Base-by-base conservation (phyloP, 2,329 filamentous ascomycete genomes). In the Zymoseptoria ardabiliae region DNA sequence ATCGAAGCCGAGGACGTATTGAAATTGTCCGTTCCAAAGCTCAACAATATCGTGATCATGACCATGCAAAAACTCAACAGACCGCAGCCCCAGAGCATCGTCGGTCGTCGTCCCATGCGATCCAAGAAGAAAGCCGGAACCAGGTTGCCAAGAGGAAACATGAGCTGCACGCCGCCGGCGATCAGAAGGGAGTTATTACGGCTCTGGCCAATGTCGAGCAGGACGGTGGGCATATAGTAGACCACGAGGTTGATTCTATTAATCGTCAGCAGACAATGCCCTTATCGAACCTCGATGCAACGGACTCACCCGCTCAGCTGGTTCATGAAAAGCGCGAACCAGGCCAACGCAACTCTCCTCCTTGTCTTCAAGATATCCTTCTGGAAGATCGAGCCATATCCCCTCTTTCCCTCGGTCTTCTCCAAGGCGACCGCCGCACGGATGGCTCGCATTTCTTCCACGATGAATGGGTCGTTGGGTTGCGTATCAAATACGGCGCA, bases 101-200 rank as follows among this genome's bases (percentile, higher is more conserved):
- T 65, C 45, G 63, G 64, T 9, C 65, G 57, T 9, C 69, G 64
- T 7, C 69, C 76, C 41, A 77, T 71, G 35, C 72, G 69, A 62
- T 78, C 76, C 8, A 75, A 66, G 56, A 70, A 71, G 52, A 80
- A 71, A 3, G 77, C 76, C 4, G 78, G 76, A 19, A 76, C 70
- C 19, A 75, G 71, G 7, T 74, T 75, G 11, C 76, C 76, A 4
- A 78, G 60, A n/a, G 69, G 62, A 58, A 75, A 75, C 69, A 73
- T 73, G 30, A 61, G 54, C 45, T 68, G 56, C 11, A 74, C 68
- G 67, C 76, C 75, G 11, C 78, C 78, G 20, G 76, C 78, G 4
- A 80, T 70, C 1, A 80, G 69, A 3, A 78, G 67, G 2, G 76
- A 74, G 1, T 75, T 71, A 41, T 76, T 75, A 1, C 70, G 68